Percentiles rank a stretch among this genome's conserved stretches.
Evolutionary conservation across 495 filamentous ascomycete species (phyloP).

Genomic region (Penicillium cinerascens): DNA sequence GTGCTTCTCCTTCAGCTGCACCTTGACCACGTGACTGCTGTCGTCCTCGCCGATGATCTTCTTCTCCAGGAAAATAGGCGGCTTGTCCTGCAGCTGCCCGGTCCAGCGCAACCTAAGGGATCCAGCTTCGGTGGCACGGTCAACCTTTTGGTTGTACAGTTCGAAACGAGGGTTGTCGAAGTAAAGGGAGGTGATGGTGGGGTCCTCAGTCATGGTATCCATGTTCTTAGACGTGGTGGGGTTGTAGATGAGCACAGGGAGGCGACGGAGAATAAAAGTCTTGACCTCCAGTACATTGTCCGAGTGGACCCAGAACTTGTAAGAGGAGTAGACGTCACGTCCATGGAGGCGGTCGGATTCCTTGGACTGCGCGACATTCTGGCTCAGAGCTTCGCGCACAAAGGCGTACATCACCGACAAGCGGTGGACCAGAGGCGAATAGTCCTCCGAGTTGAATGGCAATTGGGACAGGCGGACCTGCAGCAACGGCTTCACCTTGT

Average conservation of each 20-base stretch:
- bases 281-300: slow-evolving; percentile 96
- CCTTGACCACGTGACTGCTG: slow-evolving; percentile 68
- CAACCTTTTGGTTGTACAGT: slow-evolving; percentile 82
- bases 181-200: slow-evolving; percentile 91
- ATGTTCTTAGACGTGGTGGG: slow-evolving; percentile 75
- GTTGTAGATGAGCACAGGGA: slow-evolving; percentile 91
- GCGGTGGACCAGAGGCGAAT: slow-evolving; percentile 79
- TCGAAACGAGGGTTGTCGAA: slow-evolving; percentile 86
- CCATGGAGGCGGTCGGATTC: slow-evolving; percentile 41
- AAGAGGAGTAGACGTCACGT: slow-evolving; percentile 73
- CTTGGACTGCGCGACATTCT: slow-evolving; percentile 46
- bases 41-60: slow-evolving; percentile 77
- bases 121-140: slow-evolving; percentile 68
- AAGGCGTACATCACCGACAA: slow-evolving; percentile 95
- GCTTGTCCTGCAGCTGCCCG: slow-evolving; percentile 72
- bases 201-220: slow-evolving; percentile 72
- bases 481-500: slow-evolving; percentile 85
- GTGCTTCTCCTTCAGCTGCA: slow-evolving; percentile 90
- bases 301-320: slow-evolving; percentile 97
- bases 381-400: slow-evolving; percentile 71
- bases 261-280: slow-evolving; percentile 82
- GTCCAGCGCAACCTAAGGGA: slow-evolving; percentile 91
- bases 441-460: slow-evolving; percentile 94
- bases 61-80: slow-evolving; percentile 80
- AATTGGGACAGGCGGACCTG: slow-evolving; percentile 81